phyloP scores from a whole-genome alignment of 192 early-diverging fungal species.

The Blastocladiella britannica region DNA sequence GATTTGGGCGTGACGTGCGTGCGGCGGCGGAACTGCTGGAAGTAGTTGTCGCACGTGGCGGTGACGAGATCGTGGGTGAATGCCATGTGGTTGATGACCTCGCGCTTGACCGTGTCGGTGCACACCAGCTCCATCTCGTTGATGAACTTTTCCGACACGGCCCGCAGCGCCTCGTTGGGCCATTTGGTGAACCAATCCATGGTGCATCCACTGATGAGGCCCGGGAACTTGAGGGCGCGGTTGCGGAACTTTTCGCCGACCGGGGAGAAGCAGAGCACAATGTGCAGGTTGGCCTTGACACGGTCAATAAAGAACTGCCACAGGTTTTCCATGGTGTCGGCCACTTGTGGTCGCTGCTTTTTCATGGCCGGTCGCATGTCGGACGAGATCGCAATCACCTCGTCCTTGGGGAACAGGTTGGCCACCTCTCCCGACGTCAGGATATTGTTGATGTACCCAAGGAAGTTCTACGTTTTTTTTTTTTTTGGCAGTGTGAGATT shows the following conservation, averaged over 20 bases:
- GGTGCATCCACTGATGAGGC: constrained; percentile 98
- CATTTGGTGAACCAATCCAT: constrained; percentile 99
- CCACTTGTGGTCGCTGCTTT: constrained; percentile 35
- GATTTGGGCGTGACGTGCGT: constrained; percentile 91
- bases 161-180: constrained; percentile 92
- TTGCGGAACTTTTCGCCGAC: constrained; percentile 77
- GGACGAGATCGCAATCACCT: constrained; percentile 97
- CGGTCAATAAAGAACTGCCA: constrained; percentile 50
- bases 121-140: constrained; percentile 67
- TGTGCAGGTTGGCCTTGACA: constrained; percentile 67
- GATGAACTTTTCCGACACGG: constrained; percentile 94
- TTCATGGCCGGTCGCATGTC: constrained; percentile 86
- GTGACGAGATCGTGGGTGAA: constrained; percentile 77
- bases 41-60: constrained; percentile 61
- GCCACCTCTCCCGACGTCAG: constrained; percentile 44
- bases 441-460: constrained; percentile 97
- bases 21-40: constrained; percentile 48
- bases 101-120: constrained; percentile 39
- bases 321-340: constrained; percentile 37
- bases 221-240: constrained; percentile 92
- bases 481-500: no score
- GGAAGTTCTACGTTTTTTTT: no score
- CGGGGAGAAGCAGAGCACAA: constrained; percentile 99
- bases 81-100: constrained; percentile 60
- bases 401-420: constrained; percentile 84